phyloP scores from a whole-genome alignment of 2,329 filamentous ascomycete genomes.

The Alternaria solani region DNA sequence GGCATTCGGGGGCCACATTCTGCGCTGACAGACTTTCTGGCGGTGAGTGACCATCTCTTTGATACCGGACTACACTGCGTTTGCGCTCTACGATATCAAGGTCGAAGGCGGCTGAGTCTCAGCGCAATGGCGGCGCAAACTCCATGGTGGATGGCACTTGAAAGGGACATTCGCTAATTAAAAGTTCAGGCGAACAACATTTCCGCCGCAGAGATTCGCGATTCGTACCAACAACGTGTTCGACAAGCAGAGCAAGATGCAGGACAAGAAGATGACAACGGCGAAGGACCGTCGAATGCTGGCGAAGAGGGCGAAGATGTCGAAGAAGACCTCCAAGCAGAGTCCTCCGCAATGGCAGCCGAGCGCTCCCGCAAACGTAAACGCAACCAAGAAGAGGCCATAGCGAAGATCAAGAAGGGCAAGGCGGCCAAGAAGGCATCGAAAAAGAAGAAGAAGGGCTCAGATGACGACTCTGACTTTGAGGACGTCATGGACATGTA shows the following conservation, averaged over 20 bases:
- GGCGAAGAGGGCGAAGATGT: constrained; percentile 45
- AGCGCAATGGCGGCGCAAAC: not conserved
- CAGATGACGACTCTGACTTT: constrained; percentile 55
- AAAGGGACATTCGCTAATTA: not conserved
- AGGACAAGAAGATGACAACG: constrained; percentile 45
- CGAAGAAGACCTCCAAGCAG: constrained; percentile 44
- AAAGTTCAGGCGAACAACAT: constrained; percentile 72
- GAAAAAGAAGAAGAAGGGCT: constrained; percentile 53
- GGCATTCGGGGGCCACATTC: constrained; percentile 68
- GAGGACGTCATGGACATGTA: constrained; percentile 63
- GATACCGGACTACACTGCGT: not conserved
- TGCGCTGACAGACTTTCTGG: constrained; percentile 73
- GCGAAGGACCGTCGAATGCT: constrained; percentile 46
- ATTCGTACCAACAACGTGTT: constrained; percentile 65
- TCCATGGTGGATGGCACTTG: not conserved
- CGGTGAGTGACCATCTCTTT: constrained; percentile 55
- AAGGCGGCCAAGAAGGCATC: constrained; percentile 61
- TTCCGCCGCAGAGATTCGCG: constrained; percentile 68
- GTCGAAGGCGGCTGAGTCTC: not conserved
- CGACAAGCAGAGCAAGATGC: constrained; percentile 57
- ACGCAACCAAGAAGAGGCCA: constrained; percentile 61
- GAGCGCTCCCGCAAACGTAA: constrained; percentile 63
- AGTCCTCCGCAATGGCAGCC: constrained; percentile 53
- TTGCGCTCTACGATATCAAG: not conserved
- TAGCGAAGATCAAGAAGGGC: constrained; percentile 52